Percentiles rank a stretch among this genome's conserved stretches.
These are phyloP conservation scores for Aureobasidium sp. DNA, from an alignment of 2,329 filamentous ascomycete species.

Conservation along the genomic window DNA sequence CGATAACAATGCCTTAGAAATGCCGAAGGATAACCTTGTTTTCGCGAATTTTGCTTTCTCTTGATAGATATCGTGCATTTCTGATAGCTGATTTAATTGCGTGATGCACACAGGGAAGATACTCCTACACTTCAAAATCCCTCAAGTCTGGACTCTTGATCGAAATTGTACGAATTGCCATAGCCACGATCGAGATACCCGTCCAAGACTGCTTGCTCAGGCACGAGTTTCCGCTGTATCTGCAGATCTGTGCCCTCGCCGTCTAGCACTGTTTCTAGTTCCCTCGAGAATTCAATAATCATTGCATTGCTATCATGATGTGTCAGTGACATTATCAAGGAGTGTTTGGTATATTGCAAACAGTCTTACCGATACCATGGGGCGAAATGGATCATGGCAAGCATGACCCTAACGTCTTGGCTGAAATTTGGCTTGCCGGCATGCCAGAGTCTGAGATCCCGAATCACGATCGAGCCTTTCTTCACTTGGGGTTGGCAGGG, in stretches of 20 bases:
- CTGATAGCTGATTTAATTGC: no score
- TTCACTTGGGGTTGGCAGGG: conserved; percentile 47
- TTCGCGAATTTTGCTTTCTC: no score
- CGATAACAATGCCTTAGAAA: no score
- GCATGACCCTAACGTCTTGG: conserved; percentile 27
- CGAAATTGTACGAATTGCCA: conserved; percentile 57
- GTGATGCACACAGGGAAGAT: no score
- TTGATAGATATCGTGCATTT: no score
- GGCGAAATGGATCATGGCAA: conserved; percentile 46
- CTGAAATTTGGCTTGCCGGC: conserved; percentile 55
- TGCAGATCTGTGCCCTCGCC: conserved; percentile 31
- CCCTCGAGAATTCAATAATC: not conserved
- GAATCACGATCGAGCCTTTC: conserved; percentile 51
- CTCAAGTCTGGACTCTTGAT: conserved; percentile 33
- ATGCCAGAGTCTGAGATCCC: conserved; percentile 58
- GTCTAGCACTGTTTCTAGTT: not conserved
- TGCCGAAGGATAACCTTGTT: no score
- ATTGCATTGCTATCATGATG: conserved; percentile 18
- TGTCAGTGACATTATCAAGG: conserved; percentile 44
- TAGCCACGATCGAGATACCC: conserved; percentile 51
- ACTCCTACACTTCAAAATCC: not conserved
- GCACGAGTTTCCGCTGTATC: conserved; percentile 46
- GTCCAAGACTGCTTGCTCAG: conserved; percentile 35
- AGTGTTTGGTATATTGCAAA: conserved; percentile 22
- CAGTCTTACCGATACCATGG: conserved; percentile 28